Base-by-base conservation (phyloP, 805 yeast species). In the Yarrowia sp. region DNA sequence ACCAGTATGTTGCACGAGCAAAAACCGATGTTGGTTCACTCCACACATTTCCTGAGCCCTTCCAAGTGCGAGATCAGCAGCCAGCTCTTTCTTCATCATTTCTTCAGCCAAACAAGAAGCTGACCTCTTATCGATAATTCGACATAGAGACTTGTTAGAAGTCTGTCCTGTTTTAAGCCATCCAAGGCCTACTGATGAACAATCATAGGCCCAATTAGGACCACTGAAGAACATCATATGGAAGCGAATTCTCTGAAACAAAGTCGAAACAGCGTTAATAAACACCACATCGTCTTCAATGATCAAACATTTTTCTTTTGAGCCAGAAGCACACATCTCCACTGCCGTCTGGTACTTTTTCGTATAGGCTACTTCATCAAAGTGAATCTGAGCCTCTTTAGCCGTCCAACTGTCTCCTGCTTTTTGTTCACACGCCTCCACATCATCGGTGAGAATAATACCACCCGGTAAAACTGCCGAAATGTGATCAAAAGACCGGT, bases 101-200 rank as follows among this genome's bases (percentile, higher is more conserved):
- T 48, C 22, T 7, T 17, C 11, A 14, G 42, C 11, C 33, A 51
- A 10, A 10, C 43, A 51, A 2, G 33, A 13, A 1, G 57, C 42
- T 0, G 57, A 35, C 5, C 33, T 10, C 4, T 38, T 51, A 13
- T 51, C 58, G 7, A 51, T 2, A 5, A 51, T 51, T 5, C 58
- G 43, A 13, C 58, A 51, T 2, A 51, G 18, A 1, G 43, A 36
- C 22, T 51, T 51, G 43, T 51, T 51, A 1, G 17, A 3, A 3
- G 58, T 51, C 33, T 51, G 58, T 17, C 58, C 58, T 2, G 58
- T 51, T 14, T 36, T 51, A 14, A 51, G 35, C 58, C 58, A 51
- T 8, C 58, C 58, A 3, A 51, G 14, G 0, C 58, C 58, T 14
- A 51, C 58, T 2, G 32, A 22, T 1, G 58, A 51, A n/a, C 58